These are phyloP conservation scores for Sanghuangporus baumii DNA, from an alignment of 1,284 basidiomycete species.

Conservation along the genomic window DNA sequence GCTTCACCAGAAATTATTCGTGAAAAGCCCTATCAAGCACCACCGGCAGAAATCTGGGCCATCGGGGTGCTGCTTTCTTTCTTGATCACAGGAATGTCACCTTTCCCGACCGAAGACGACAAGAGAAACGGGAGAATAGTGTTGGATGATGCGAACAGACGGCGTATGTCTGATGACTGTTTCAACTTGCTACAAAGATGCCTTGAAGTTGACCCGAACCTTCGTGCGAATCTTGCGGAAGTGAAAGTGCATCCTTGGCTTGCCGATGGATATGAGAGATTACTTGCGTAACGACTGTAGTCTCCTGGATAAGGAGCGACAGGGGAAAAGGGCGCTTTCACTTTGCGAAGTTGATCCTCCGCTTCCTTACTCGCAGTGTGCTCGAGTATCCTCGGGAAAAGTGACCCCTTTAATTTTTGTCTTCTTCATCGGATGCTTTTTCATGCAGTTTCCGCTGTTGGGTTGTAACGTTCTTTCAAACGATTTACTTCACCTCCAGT, in stretches of 20 bases:
- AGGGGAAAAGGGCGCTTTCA: not conserved
- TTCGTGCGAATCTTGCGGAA: constrained; percentile 34
- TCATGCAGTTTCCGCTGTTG: no score
- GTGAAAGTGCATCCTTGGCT: constrained; percentile 41
- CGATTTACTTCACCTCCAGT: not conserved
- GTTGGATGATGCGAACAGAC: constrained; percentile 14
- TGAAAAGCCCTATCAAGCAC: constrained; percentile 52
- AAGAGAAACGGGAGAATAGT: constrained; percentile 32
- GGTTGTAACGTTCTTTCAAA: no score
- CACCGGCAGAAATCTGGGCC: constrained; percentile 44
- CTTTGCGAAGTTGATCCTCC: not conserved
- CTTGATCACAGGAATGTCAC: constrained; percentile 43
- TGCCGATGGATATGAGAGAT: constrained; percentile 4
- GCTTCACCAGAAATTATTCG: constrained; percentile 78
- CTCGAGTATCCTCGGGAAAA: not conserved
- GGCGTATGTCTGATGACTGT: constrained; percentile 26
- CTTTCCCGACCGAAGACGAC: constrained; percentile 36
- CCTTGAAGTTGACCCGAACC: constrained; percentile 34
- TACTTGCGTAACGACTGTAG: not conserved
- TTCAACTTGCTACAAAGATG: constrained; percentile 36
- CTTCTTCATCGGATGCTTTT: no score
- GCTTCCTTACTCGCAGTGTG: not conserved
- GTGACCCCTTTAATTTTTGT: no score
- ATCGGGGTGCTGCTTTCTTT: constrained; percentile 46
- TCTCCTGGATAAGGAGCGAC: not conserved